These are phyloP conservation scores for Tetrapisispora nanseiensis DNA, from an alignment of 805 yeast genomes.

Conservation along the genomic window DNA sequence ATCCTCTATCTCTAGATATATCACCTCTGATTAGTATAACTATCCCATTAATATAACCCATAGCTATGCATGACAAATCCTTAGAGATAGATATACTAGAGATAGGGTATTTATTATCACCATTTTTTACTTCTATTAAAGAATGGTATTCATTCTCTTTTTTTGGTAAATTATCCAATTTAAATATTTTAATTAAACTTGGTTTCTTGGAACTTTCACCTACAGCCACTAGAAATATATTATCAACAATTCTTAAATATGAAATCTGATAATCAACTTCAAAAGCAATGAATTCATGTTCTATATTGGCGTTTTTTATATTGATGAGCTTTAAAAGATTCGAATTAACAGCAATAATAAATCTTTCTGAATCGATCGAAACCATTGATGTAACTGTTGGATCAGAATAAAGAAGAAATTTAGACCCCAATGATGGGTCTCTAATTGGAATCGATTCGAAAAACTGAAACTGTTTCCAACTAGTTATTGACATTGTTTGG, in stretches of 20 bases:
- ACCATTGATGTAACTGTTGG: conserved; percentile 57
- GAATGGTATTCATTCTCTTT: conserved; percentile 42
- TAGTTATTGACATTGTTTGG: conserved; percentile 19
- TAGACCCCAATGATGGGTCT: conserved; percentile 66
- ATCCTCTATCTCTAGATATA: conserved; percentile 75
- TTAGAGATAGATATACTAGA: conserved; percentile 19
- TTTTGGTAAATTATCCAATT: conserved; percentile 41
- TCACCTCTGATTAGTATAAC: conserved; percentile 83
- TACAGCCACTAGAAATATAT: conserved; percentile 52
- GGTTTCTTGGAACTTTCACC: conserved; percentile 72
- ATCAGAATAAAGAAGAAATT: conserved; percentile 67
- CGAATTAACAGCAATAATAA: conserved; percentile 51
- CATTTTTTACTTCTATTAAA: conserved; percentile 54
- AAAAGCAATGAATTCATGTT: conserved; percentile 50
- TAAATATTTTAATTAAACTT: conserved; percentile 62
- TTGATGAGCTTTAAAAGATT: conserved; percentile 50
- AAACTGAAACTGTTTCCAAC: conserved; percentile 79
- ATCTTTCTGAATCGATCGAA: conserved; percentile 38
- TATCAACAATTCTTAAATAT: conserved; percentile 39
- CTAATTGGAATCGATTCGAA: conserved; percentile 74
- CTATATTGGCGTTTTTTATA: conserved; percentile 34
- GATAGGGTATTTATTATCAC: conserved; percentile 68
- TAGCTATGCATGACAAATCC: conserved; percentile 21
- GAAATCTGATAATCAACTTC: conserved; percentile 57
- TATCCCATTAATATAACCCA: conserved; percentile 46